These are phyloP conservation scores for Aspergillus nomiae DNA, from an alignment of 2,329 filamentous ascomycete species.

Conservation along the genomic window DNA sequence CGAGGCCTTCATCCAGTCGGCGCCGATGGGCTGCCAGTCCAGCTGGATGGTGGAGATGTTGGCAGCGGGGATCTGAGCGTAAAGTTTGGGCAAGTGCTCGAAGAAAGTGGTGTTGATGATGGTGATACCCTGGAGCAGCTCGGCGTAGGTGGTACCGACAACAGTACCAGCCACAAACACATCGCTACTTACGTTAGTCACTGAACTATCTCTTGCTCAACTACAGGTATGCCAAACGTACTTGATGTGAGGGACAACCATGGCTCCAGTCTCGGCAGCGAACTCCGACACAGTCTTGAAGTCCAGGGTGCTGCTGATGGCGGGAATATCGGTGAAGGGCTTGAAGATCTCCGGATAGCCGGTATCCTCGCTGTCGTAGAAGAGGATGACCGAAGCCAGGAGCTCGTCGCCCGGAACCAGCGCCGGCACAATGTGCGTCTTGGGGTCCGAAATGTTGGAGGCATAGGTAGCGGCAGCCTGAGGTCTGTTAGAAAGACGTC, in stretches of 20 bases:
- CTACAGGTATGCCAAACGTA: constrained; percentile 7
- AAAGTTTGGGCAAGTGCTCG: constrained; percentile 41
- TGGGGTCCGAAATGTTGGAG: constrained; percentile 31
- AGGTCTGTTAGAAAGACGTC: constrained; percentile 1
- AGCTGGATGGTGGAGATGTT: constrained; percentile 47
- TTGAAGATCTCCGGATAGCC: constrained; percentile 37
- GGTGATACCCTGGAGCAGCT: constrained; percentile 41
- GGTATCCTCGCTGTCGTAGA: constrained; percentile 38
- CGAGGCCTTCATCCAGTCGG: constrained; percentile 38
- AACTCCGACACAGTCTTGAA: constrained; percentile 42
- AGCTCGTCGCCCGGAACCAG: constrained; percentile 28
- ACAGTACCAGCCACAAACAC: constrained; percentile 41
- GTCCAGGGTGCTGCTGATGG: constrained; percentile 34
- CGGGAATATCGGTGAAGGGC: constrained; percentile 39
- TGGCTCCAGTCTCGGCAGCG: constrained; percentile 32
- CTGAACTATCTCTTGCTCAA: too few species aligned
- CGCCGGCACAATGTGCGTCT: constrained; percentile 34
- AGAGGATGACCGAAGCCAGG: constrained; percentile 39
- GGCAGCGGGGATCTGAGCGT: constrained; percentile 34
- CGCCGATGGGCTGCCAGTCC: constrained; percentile 39
- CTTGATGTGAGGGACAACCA: constrained; percentile 39
- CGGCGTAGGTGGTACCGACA: constrained; percentile 26
- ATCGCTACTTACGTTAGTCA: constrained; percentile 22
- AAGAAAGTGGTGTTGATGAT: constrained; percentile 44
- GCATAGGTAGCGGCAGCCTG: constrained; percentile 31